Evolutionary conservation across 768 basidiomycete species (phyloP).

Genomic region (Suillus subaureus): DNA sequence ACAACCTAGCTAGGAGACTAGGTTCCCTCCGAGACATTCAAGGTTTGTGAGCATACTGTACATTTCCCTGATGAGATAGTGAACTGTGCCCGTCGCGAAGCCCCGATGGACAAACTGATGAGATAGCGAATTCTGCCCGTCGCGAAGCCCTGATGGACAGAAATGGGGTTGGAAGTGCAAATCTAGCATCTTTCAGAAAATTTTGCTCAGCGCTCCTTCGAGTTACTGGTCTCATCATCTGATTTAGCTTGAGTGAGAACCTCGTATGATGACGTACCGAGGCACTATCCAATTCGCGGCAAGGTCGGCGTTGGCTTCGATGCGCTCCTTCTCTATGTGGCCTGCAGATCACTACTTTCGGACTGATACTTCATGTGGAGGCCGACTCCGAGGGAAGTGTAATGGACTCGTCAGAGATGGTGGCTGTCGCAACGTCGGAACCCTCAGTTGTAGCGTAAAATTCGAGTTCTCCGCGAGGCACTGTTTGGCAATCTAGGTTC

Average conservation of each 20-base stretch:
- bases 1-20: not conserved
- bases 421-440: not conserved
- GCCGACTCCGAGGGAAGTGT: not conserved
- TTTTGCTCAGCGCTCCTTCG: not conserved
- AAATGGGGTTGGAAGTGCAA: not conserved
- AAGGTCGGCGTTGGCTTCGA: not conserved
- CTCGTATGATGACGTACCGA: not conserved
- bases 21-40: not conserved
- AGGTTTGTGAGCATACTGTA: not conserved
- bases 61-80: not conserved
- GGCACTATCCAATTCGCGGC: not conserved
- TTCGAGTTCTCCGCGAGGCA: not conserved
- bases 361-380: not conserved
- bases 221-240: not conserved
- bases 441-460: not conserved
- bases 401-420: not conserved
- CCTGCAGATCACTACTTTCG: not conserved
- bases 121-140: not conserved
- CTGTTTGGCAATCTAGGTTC: not conserved
- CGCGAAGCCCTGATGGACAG: too few species aligned
- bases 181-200: not conserved
- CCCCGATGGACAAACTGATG: not conserved
- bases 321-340: constrained; percentile 2
- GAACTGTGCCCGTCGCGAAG: not conserved
- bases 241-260: not conserved